Evolutionary conservation across 768 basidiomycete genomes (phyloP), one percentile per base, ranked within the genome.

Genomic region (Harrya chromipes): DNA sequence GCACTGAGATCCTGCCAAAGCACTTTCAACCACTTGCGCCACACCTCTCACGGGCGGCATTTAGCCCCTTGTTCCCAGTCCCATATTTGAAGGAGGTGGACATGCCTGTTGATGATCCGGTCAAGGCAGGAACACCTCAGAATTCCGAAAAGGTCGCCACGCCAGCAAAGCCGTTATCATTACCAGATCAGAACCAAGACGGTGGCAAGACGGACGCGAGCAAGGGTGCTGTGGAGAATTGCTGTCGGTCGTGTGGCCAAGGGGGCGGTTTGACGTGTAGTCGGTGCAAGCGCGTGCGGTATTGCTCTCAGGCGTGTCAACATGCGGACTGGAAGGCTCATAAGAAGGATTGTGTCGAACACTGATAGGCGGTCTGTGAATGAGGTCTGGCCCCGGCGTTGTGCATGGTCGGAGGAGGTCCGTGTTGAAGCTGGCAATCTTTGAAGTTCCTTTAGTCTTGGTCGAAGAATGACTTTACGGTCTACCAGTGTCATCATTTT

Each of bases 51-150:
- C 64, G 81, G n/a, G 66, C 79, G 3, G 82, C 78, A 0, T 63
- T 85, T 13, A 70, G 74, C 4, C 83, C 80, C 0, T 60, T 84
- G 5, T 83, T 83, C 46, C 65, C 77, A 0, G 74, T 77, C 6
- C 68, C 79, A 4, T 80, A 76, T 53, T 50, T 80, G 56, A 74
- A 78, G 53, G 65, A 56, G 29, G 44, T 37, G 31, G 39, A 46
- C 16, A 20, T 47, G 4, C 50, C 47, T 16, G 6, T 16, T 7
- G 41, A 24, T 0, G 43, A 13, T 10, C 13, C 6, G 8, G 20
- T 0, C 4, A 24, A 6, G 14, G 26, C 2, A 17, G 41, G 40
- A 27, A 3, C 24, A 26, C 16, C 45, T 9, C 24, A 29, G 14
- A 16, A 16, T 16, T 14, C 33, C 16, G 6, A 33, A 6, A 33